A percentile compares a stretch with the other conserved stretches of the same genome.
Conservation (phyloP, 2,329 filamentous ascomycete species). For the Colletotrichum nymphaeae region DNA sequence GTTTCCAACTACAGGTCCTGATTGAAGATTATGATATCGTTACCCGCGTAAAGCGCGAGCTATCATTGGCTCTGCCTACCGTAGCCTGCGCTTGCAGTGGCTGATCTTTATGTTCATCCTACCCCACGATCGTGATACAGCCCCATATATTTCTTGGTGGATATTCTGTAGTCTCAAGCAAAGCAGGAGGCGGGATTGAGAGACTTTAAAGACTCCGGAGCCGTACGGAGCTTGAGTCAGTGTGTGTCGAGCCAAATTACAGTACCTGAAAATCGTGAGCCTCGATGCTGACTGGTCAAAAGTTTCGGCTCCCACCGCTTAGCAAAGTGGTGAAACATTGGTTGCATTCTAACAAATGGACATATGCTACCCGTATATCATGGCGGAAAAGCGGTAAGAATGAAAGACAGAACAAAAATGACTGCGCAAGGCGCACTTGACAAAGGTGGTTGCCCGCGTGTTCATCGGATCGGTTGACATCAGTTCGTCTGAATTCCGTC, state of each 20-base stretch:
- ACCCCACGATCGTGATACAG: neutral
- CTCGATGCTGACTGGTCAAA: neutral
- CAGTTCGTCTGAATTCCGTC: neutral
- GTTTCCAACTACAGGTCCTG: neutral
- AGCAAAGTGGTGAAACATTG: neutral
- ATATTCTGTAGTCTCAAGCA: neutral
- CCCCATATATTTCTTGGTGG: neutral
- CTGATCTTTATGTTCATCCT: neutral
- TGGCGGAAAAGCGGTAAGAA: neutral
- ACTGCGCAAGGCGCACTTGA: neutral
- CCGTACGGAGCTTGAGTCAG: neutral
- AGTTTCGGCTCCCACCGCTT: neutral
- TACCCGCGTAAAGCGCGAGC: neutral
- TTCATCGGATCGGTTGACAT: neutral
- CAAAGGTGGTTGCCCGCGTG: neutral
- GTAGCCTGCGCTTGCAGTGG: neutral
- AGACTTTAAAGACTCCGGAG: neutral
- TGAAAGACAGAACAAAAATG: neutral
- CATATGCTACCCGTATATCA: neutral
- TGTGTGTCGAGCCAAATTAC: neutral
- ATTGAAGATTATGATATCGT: neutral
- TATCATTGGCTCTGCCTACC: neutral
- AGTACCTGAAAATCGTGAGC: neutral
- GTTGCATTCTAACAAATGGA: neutral
- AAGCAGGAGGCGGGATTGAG: neutral